Evolutionary conservation across 371 early-diverging fungal species (phyloP).

Genomic region (Mucor lusitanicus): DNA sequence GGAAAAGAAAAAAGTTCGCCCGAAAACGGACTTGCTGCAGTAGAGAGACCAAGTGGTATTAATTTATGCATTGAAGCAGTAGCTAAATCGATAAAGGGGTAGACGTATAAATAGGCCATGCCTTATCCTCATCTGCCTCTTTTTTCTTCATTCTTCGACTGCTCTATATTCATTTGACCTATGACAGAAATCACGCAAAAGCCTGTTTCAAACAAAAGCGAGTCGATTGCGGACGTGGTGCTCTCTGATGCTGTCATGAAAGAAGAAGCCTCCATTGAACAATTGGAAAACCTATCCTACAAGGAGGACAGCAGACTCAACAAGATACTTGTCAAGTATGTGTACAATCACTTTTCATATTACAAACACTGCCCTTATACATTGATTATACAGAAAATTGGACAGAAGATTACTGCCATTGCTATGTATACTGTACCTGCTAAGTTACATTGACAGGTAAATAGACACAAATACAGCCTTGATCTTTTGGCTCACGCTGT

Average conservation of each 20-base stretch:
- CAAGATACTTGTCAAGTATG: neutral
- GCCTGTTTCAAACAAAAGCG: neutral
- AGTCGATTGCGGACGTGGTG: neutral
- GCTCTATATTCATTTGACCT: neutral
- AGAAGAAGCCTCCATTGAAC: neutral
- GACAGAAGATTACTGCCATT: slow-evolving; percentile 34
- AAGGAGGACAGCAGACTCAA: neutral
- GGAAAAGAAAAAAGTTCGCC: neutral
- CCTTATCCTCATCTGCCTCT: neutral
- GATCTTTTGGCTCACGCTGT: neutral
- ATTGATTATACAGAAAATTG: slow-evolving; percentile 25
- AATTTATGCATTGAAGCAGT: neutral
- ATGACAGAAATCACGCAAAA: neutral
- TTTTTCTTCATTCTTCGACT: neutral
- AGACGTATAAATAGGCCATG: neutral
- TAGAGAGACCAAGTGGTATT: neutral
- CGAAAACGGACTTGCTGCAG: neutral
- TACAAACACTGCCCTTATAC: no score
- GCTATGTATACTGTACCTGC: slow-evolving; percentile 36
- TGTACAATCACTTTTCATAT: neutral
- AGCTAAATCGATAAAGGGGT: neutral
- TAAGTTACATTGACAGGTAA: slow-evolving; percentile 44
- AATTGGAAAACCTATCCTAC: neutral
- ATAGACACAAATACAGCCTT: neutral
- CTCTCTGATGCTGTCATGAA: neutral